These are phyloP conservation scores for Metschnikowia drakensbergensis DNA, from an alignment of 805 yeast species.

Conservation along the genomic window DNA sequence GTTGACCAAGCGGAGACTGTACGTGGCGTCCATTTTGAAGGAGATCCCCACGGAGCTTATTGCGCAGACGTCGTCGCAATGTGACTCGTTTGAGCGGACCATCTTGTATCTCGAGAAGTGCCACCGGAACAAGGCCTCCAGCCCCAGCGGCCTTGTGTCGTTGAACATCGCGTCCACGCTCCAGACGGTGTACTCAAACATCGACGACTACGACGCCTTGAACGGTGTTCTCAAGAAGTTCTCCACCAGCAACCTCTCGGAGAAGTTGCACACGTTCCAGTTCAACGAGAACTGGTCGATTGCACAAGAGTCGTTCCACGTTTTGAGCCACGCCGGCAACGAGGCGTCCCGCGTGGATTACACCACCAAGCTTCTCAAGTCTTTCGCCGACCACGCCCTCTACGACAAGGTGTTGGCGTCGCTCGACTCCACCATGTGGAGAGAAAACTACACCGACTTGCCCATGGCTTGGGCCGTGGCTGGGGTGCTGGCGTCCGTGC, in stretches of 20 bases:
- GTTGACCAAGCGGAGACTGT: constrained; percentile 26
- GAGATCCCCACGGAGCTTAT: constrained; percentile 63
- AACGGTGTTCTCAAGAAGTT: constrained; percentile 79
- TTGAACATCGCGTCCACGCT: constrained; percentile 39
- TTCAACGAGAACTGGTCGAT: constrained; percentile 83
- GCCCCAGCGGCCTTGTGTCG: constrained; percentile 28
- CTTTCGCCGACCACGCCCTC: constrained; percentile 72
- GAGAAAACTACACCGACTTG: constrained; percentile 19
- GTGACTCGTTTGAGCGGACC: constrained; percentile 84
- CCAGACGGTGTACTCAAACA: constrained; percentile 78
- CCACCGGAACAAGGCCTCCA: constrained; percentile 38
- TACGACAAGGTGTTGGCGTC: constrained; percentile 61
- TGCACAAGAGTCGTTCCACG: constrained; percentile 81
- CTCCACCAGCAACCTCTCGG: constrained; percentile 65
- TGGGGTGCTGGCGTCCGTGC: constrained; percentile 74
- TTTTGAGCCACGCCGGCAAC: constrained; percentile 45
- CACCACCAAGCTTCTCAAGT: constrained; percentile 57
- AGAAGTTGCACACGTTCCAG: constrained; percentile 75
- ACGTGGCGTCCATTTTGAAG: constrained; percentile 46
- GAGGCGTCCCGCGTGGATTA: constrained; percentile 29
- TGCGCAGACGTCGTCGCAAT: constrained; percentile 76
- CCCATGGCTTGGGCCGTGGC: constrained; percentile 59
- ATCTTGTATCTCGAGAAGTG: constrained; percentile 81
- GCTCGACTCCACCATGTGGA: constrained; percentile 36
- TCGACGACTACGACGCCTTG: constrained; percentile 86